Percentiles rank a stretch among this genome's conserved stretches.
phyloP scores from a whole-genome alignment of 2,329 filamentous ascomycete species.

The Pestalotiopsis sp. region DNA sequence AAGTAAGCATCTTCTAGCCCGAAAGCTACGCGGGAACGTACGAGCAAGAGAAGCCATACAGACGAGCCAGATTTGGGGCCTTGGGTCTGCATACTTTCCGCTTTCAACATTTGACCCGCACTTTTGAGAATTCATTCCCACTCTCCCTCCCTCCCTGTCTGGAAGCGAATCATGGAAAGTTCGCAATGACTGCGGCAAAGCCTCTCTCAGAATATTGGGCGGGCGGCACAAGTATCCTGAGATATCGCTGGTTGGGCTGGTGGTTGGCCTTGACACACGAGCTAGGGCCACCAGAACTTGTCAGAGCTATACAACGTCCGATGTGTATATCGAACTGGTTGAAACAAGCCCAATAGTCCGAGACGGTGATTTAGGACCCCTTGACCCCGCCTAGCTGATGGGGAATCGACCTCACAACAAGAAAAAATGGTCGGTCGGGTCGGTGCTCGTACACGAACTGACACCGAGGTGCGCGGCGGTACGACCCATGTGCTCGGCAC shows the following conservation, averaged over 20 bases:
- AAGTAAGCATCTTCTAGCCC: not conserved
- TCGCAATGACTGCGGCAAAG: not conserved
- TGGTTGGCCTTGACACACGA: not conserved
- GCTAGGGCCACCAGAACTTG: not conserved
- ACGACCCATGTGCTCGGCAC: conserved; percentile 2
- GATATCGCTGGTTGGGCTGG: not conserved
- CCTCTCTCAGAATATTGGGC: not conserved
- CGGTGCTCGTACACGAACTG: conserved; percentile 3
- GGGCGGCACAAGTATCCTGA: not conserved
- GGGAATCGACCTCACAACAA: not conserved
- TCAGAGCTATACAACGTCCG: conserved; percentile 2
- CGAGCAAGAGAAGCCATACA: too few relatives aligned
- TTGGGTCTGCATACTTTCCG: not conserved
- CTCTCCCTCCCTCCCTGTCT: not conserved
- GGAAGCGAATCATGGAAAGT: not conserved
- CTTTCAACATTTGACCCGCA: not conserved
- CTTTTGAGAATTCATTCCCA: not conserved
- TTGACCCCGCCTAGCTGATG: not conserved
- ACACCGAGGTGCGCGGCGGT: conserved; percentile 1
- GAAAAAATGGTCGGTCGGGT: not conserved
- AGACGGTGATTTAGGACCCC: not conserved
- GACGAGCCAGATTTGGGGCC: not conserved
- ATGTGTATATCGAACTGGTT: not conserved
- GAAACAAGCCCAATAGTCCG: conserved; percentile 2
- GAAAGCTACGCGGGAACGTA: not conserved